Evolutionary conservation across 495 filamentous ascomycete genomes (phyloP), one percentile per base, ranked within the genome.

Genomic region (Lophiostoma macrostomum): DNA sequence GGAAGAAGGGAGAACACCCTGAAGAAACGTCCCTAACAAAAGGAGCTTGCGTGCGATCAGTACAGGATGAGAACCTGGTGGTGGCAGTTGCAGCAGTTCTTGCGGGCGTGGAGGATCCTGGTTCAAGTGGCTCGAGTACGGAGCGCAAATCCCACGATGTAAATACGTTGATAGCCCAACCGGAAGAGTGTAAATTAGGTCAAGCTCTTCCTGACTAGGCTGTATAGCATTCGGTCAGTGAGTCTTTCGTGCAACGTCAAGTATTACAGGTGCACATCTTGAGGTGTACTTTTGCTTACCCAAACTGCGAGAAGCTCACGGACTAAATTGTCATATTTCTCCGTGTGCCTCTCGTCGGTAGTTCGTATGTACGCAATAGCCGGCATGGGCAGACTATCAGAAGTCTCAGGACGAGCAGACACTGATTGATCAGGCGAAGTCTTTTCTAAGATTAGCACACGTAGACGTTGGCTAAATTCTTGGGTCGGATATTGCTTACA

Each of bases 21-120:
- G 75, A 14, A 79, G 35, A 43, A 70, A 69, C 6, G 68, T 66
- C 11, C 61, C 68, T 34, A 79, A 65, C 8, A 73, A 16, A 1
- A 80, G 51, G n/a, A 80, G 67, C 23, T 67, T 73, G 18, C 67
- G 70, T 6, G 76, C 75, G 10, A 77, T 65, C 7, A 74, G 51
- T 2, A 75, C 70, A 2, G 75, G 76, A 62, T 77, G 74, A 0
- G 67, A 72, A 0, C 49, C 63, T 28, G 53, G 58, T 4, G 64
- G 49, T 1, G 74, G 74, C 18, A 69, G 52, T 16, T 68, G 50
- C 11, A 76, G 52, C 45, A 74, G 58, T 19, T 67, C 55, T 31
- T 44, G 48, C 4, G 56, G 36, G 14, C 50, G 54, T 40, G 35
- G 53, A 55, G 25, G 11, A 23, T 46, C 39, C 29, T 10, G 18